Conservation (phyloP, 169 alveolate species). For the Plasmodium cynomolgi region DNA sequence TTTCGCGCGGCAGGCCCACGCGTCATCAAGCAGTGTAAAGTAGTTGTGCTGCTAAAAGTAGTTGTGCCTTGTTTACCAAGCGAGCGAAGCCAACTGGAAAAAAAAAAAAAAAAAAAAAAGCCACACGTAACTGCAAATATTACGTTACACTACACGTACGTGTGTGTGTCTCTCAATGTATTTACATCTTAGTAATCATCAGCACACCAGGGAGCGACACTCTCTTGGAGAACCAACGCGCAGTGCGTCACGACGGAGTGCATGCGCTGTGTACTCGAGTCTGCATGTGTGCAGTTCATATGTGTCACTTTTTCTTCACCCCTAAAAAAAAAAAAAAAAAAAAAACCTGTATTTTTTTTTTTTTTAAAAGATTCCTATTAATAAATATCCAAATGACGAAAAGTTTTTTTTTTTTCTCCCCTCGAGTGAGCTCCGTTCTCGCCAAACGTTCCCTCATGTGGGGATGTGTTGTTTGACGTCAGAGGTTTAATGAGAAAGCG, state of each 20-base stretch:
- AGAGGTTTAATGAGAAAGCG: not conserved
- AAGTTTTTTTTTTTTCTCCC: not conserved
- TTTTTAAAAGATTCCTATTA: not conserved
- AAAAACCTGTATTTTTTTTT: not conserved
- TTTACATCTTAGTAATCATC: not conserved
- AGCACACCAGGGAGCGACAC: not conserved
- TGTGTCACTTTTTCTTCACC: not conserved
- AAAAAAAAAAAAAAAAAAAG: not conserved
- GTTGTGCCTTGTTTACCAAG: not conserved
- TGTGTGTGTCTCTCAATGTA: not conserved
- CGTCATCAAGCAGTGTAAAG: not conserved
- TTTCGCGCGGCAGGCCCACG: not conserved
- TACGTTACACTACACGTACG: not conserved
- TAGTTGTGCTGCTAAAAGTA: not conserved
- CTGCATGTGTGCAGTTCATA: constrained; percentile 2
- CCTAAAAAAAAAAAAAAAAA: not conserved
- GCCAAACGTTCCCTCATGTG: not conserved
- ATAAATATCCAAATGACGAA: not conserved
- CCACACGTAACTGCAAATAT: not conserved
- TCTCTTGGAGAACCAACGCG: not conserved
- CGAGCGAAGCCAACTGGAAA: not conserved
- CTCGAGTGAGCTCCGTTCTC: not conserved
- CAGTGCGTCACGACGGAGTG: not conserved
- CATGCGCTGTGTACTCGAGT: not conserved
- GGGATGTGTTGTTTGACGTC: not conserved